phyloP scores from a whole-genome alignment of 1,284 basidiomycete genomes.

The Paramarasmius palmivorus region DNA sequence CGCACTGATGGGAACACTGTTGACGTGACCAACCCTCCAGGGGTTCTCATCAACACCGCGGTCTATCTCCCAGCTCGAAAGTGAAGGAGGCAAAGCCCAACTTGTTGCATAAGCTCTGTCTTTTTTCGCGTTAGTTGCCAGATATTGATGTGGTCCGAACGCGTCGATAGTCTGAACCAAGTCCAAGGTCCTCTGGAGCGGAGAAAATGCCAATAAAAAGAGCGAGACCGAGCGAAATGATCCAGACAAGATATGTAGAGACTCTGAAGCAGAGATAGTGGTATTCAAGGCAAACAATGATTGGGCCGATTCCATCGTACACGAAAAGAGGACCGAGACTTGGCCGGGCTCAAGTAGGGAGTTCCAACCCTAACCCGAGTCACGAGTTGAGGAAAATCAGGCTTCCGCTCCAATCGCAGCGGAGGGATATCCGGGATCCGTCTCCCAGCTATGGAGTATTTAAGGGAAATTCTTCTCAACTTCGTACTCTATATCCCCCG shows the following conservation, averaged over 20 bases:
- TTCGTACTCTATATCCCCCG: not conserved
- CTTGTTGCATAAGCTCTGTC: conserved; percentile 43
- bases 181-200: conserved; percentile 35
- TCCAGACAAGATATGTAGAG: conserved; percentile 41
- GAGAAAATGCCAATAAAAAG: conserved; percentile 47
- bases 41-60: conserved; percentile 16
- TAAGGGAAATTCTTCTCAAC: not conserved
- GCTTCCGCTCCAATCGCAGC: not conserved
- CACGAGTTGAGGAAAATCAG: not conserved
- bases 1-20: conserved; percentile 44
- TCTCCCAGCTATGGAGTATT: not conserved
- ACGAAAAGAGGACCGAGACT: not conserved
- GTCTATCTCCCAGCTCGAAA: conserved; percentile 43
- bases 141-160: conserved; percentile 50
- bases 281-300: conserved; percentile 6
- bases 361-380: not conserved
- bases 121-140: conserved; percentile 33
- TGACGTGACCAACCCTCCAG: conserved; percentile 36
- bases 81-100: conserved; percentile 44
- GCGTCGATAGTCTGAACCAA: conserved; percentile 40
- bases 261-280: conserved; percentile 1
- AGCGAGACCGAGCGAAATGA: conserved; percentile 51
- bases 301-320: conserved; percentile 10
- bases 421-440: not conserved
- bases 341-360: not conserved